phyloP scores from a whole-genome alignment of 1,284 basidiomycete genomes.

The Fomitopsis pinicola region DNA sequence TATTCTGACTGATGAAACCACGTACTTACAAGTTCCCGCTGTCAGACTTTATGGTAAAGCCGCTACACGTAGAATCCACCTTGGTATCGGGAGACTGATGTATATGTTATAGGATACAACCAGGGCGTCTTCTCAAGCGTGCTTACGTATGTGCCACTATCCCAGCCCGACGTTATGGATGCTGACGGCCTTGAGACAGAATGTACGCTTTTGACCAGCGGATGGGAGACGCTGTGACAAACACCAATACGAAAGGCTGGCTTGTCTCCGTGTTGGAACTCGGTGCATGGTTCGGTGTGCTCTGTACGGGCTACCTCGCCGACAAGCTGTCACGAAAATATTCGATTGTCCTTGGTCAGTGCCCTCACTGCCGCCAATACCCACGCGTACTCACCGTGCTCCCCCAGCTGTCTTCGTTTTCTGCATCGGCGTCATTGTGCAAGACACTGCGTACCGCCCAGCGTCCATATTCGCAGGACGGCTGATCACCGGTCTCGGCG shows the following conservation, averaged over 20 bases:
- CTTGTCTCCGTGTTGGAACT: constrained; percentile 66
- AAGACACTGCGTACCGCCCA: constrained; percentile 50
- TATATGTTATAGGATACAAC: constrained; percentile 47
- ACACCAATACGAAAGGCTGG: constrained; percentile 60
- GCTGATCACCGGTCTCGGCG: constrained; percentile 73
- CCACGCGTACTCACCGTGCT: not conserved
- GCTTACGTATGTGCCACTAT: constrained; percentile 36
- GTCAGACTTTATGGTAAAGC: constrained; percentile 18
- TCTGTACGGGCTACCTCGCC: constrained; percentile 63
- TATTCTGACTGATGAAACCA: not conserved
- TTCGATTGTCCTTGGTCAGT: constrained; percentile 60
- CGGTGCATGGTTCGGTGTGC: constrained; percentile 71
- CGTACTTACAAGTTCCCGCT: not conserved
- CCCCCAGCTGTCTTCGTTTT: constrained; percentile 56
- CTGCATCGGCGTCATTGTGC: constrained; percentile 66
- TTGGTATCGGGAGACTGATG: not conserved
- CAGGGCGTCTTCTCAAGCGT: constrained; percentile 77
- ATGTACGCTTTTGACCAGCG: constrained; percentile 53
- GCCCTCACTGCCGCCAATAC: not conserved
- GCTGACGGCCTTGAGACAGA: constrained; percentile 23
- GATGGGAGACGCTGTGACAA: constrained; percentile 50
- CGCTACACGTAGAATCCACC: not conserved
- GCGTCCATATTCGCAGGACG: constrained; percentile 69
- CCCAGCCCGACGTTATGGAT: not conserved
- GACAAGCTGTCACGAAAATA: constrained; percentile 70